Evolutionary conservation across 164 flowering plant species (phyloP).

Genomic region (Dillenia turbinata): DNA sequence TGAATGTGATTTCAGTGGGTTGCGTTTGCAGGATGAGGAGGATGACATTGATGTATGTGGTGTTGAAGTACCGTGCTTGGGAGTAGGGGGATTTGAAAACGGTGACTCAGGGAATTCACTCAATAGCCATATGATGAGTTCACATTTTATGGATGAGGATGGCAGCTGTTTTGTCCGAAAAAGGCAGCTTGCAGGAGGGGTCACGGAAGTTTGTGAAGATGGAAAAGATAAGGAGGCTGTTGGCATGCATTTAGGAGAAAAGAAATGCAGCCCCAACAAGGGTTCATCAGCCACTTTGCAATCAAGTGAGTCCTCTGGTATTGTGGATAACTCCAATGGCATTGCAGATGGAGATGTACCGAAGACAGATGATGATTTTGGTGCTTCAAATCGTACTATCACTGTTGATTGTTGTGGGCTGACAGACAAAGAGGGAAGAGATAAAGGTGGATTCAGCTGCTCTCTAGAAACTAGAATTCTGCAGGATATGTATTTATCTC

Average conservation of each 20-base stretch:
- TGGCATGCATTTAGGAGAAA: constrained; percentile 10
- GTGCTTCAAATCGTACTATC: constrained; percentile 17
- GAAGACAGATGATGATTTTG: constrained; percentile 12
- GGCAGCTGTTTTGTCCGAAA: background rate
- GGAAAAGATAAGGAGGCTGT: constrained; percentile 16
- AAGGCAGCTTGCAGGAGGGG: background rate
- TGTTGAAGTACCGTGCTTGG: constrained; percentile 3
- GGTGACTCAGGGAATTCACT: constrained; percentile 4
- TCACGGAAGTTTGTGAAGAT: constrained; percentile 1
- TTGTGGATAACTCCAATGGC: constrained; percentile 6
- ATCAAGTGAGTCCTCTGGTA: constrained; percentile 14
- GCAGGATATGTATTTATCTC: constrained; percentile 16
- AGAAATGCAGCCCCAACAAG: constrained; percentile 5
- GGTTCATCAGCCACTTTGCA: constrained; percentile 17
- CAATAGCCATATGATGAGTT: constrained; percentile 1
- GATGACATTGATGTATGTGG: constrained; percentile 6
- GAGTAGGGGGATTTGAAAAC: background rate
- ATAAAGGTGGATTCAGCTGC: constrained; percentile 9
- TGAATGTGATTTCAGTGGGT: constrained; percentile 5
- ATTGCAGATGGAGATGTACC: constrained; percentile 12
- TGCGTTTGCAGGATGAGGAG: constrained; percentile 3
- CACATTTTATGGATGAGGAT: constrained; percentile 6
- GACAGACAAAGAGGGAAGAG: constrained; percentile 18
- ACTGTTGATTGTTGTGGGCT: constrained; percentile 15
- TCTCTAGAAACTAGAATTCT: constrained; percentile 17